Base-by-base conservation (phyloP, 345 rosid genomes). In the Firmiana major region DNA sequence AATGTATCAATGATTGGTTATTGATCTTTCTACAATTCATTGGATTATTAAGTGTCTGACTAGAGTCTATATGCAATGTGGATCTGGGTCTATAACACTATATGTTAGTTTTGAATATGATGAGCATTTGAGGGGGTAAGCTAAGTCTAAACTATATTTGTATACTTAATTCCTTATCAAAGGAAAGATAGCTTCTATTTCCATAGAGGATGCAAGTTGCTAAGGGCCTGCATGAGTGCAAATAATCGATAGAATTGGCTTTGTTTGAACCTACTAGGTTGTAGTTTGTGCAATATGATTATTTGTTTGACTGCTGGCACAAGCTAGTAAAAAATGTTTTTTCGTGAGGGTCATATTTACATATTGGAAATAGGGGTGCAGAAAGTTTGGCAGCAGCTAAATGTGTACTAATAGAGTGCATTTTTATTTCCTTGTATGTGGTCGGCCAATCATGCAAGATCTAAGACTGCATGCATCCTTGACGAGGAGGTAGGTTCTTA, bases 31-130 rank as follows among this genome's bases (percentile, higher is more conserved):
- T 40, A 73, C 13, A 16, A 12, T 54, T 73, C 42, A n/a, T 73
- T 49, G 7, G 21, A 65, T 59, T 15, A 49, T 74, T 59, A 59
- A 74, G 51, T 13, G 55, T 74, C 43, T 74, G 51, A 28, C 57
- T 31, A 16, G 24, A 70, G 8, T 49, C 54, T 22, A 42, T 24
- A n/a, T 58, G 57, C 65, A 21, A 73, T 55, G 2, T 55, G 21
- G 28, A 55, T 54, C 26, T 36, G 64, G 42, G n/a, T 55, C 45
- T n/a, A 36, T 24, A 31, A 31, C 34, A 1, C 34, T 31, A 34
- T 36, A 21, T 73, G 1, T 38, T 38, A 4, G 34, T 73, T 13
- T 73, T 19, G 62, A 16, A 5, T 49, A 49, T 16, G 24, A 48
- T 70, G 59, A 28, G 38, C 15, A 28, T 49, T 67, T 70, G 59